Percentiles rank a stretch among this genome's conserved stretches.
Conservation (phyloP, 2,329 filamentous ascomycete species). For the Epichloe scottii region DNA sequence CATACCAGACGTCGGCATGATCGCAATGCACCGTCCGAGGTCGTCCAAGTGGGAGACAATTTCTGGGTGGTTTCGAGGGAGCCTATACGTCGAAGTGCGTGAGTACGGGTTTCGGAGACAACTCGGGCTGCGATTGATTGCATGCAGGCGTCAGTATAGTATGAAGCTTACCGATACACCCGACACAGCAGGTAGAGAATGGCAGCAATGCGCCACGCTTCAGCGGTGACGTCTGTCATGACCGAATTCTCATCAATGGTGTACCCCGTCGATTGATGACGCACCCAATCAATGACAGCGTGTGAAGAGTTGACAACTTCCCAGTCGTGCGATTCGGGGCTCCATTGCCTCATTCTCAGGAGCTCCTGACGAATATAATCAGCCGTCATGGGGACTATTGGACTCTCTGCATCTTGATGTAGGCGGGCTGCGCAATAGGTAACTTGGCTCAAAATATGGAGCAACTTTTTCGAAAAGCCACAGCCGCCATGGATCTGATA, state of each 20-base stretch:
- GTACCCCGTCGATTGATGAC: conserved; percentile 11
- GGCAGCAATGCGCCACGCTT: conserved; percentile 27
- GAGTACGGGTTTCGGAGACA: neutral
- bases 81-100: conserved; percentile 10
- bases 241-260: conserved; percentile 15
- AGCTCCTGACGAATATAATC: conserved; percentile 17
- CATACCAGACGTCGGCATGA: conserved; percentile 28
- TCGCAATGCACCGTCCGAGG: conserved; percentile 23
- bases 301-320: conserved; percentile 8
- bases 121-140: conserved; percentile 1
- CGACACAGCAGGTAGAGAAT: conserved; percentile 28
- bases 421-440: conserved; percentile 24
- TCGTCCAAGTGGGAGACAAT: conserved; percentile 20
- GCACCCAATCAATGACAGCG: conserved; percentile 19
- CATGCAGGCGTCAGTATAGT: neutral
- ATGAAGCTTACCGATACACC: conserved; percentile 19
- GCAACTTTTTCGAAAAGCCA: conserved; percentile 27
- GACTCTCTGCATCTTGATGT: conserved; percentile 20
- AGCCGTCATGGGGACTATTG: conserved; percentile 20
- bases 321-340: conserved; percentile 16
- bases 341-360: conserved; percentile 23
- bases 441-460: conserved; percentile 25
- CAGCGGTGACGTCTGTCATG: conserved; percentile 29
- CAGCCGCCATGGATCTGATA: conserved; percentile 28
- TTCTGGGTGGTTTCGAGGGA: conserved; percentile 24